phyloP scores from a whole-genome alignment of 2,329 filamentous ascomycete species.

The Aspergillus terreus region DNA sequence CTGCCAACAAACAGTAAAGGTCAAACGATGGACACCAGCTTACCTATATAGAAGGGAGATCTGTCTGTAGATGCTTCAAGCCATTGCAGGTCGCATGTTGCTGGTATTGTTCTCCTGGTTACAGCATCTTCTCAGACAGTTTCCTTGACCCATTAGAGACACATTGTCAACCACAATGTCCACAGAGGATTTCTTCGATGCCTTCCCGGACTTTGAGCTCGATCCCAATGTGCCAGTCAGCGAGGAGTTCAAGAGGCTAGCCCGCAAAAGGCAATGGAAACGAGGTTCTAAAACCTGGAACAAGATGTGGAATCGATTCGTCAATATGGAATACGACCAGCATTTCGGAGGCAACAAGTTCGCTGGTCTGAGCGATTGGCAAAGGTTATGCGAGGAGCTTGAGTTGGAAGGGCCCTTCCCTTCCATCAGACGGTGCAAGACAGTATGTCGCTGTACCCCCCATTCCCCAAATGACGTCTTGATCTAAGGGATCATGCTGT shows the following conservation, averaged over 20 bases:
- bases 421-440: slow-evolving; percentile 26
- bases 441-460: slow-evolving; percentile 12
- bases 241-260: slow-evolving; percentile 19
- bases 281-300: slow-evolving; percentile 16
- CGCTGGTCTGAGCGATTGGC: slow-evolving; percentile 18
- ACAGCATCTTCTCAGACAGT: neutral
- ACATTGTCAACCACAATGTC: neutral
- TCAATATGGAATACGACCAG: slow-evolving; percentile 17
- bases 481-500: neutral
- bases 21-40: too few relatives aligned
- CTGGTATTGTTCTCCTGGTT: too few relatives aligned
- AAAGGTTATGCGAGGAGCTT: slow-evolving; percentile 23
- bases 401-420: slow-evolving; percentile 8
- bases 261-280: slow-evolving; percentile 17
- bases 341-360: slow-evolving; percentile 10
- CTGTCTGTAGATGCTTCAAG: too few relatives aligned
- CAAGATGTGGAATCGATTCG: slow-evolving; percentile 20
- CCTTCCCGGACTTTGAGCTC: slow-evolving; percentile 14
- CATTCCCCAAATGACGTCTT: neutral
- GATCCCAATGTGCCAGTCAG: slow-evolving; percentile 11
- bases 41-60: too few relatives aligned
- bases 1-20: too few relatives aligned
- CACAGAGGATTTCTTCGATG: neutral
- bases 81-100: too few relatives aligned
- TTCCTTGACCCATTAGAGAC: neutral